Evolutionary conservation across 148 eudicot genomes (phyloP).

Genomic region (Arctostaphylos glauca): DNA sequence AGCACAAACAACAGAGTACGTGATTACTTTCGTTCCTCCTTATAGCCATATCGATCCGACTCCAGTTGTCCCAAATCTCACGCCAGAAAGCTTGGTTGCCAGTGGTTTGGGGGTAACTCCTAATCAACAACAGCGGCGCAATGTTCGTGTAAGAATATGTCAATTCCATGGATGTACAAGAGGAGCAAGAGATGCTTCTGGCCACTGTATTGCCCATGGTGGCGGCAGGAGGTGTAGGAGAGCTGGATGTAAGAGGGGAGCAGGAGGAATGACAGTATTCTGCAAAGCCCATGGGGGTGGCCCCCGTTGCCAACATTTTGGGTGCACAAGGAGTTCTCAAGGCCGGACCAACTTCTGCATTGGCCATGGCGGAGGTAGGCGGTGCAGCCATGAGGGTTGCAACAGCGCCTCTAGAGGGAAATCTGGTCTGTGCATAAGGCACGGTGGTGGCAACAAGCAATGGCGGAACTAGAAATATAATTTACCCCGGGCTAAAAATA

Average conservation of each 20-base stretch:
- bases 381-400: constrained; percentile 65
- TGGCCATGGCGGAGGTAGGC: constrained; percentile 75
- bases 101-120: constrained; percentile 14
- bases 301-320: constrained; percentile 56
- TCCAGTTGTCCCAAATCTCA: constrained; percentile 13
- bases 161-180: constrained; percentile 51
- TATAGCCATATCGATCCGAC: background rate
- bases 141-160: constrained; percentile 45
- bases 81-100: constrained; percentile 23
- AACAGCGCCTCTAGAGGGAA: constrained; percentile 68
- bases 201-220: constrained; percentile 71
- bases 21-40: constrained; percentile 4
- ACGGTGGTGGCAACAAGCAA: constrained; percentile 84
- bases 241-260: constrained; percentile 66
- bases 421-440: constrained; percentile 75
- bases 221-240: constrained; percentile 71
- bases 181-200: constrained; percentile 80
- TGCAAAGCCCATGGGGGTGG: constrained; percentile 89
- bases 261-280: constrained; percentile 67
- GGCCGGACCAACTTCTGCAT: constrained; percentile 70
- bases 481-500: no score
- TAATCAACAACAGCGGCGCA: constrained; percentile 32
- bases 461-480: no score
- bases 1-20: constrained; percentile 15
- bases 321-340: constrained; percentile 80